Base-by-base conservation (phyloP, 192 early-diverging fungal genomes). In the Rhizophagus sp. region DNA sequence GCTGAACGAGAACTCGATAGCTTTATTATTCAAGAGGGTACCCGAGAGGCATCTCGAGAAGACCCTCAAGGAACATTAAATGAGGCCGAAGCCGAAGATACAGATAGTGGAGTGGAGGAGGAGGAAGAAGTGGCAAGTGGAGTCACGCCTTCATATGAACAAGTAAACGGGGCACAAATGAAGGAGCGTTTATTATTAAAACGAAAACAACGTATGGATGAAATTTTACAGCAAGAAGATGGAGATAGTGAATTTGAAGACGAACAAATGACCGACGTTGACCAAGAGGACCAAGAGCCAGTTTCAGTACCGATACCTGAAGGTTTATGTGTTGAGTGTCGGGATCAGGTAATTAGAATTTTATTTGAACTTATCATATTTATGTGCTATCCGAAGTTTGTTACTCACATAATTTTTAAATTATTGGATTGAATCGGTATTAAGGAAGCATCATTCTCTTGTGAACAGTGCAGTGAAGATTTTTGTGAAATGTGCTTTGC, bases 401-500 rank as follows among this genome's bases (percentile, higher is more conserved):
- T 36, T 57, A 13, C 71, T 74, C 15, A 79, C 12, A 33, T 41
- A 44, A 30, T n/a, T 24, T 82, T 76, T 17, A 27, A 41, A 9
- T 67, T 36, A 65, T 8, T 76, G 15, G 3, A 30, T 34, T 73
- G 15, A 36, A 73, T 34, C 69, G 3, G 41, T 65, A 34, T 33
- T 15, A n/a, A 79, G 36, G 89, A 92, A 62, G 85, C 92, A 13
- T 83, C 83, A 22, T 81, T 91, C 34, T 89, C 85, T 79, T 98
- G 97, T 85, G 88, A 94, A 69, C 90, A 95, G 78, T 97, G 96
- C 70, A 88, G 86, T 61, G 96, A 94, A 80, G 85, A 93, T 76
- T 98, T 94, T 90, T 98, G 97, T 83, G 93, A 95, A 80, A 95
- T 98, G 34, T 98, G 97, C 80, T 93, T 88, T 79, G 89, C 88